A percentile compares a stretch with the other conserved stretches of the same genome.
Conservation (phyloP, 208 protist species). For the Trypanosomatidae sp. region DNA sequence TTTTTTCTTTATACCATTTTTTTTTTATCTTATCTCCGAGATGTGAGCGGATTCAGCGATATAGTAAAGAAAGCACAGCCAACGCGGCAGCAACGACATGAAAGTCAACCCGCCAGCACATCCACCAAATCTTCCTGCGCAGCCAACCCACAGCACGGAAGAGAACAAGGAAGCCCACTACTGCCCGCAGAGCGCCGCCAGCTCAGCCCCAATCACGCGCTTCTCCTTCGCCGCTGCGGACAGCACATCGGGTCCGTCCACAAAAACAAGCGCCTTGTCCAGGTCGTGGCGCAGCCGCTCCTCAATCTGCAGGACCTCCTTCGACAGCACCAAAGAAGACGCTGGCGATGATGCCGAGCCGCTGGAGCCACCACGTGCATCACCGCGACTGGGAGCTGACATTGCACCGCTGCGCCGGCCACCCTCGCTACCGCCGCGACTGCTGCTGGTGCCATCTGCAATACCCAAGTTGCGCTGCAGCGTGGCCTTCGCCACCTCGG, state of each 20-base stretch:
- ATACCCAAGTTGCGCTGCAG: constrained; percentile 7
- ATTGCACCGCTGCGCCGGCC: neutral
- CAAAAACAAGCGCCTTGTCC: constrained; percentile 41
- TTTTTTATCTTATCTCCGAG: no score
- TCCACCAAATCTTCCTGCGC: no score
- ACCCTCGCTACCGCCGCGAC: neutral
- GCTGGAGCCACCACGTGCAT: neutral
- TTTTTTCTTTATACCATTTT: no score
- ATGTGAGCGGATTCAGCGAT: no score
- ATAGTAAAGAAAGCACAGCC: no score
- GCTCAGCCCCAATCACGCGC: constrained; percentile 26
- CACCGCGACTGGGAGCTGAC: neutral
- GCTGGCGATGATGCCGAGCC: no score
- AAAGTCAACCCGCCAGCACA: no score
- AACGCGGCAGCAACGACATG: no score
- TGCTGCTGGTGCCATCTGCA: neutral
- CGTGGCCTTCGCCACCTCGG: neutral
- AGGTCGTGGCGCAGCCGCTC: constrained; percentile 41
- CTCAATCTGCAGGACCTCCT: constrained; percentile 30
- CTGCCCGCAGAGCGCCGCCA: constrained; percentile 24
- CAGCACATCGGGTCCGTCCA: constrained; percentile 48
- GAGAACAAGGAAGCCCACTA: neutral
- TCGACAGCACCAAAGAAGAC: neutral
- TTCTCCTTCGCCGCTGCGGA: constrained; percentile 35
- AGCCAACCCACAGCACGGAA: neutral